Conservation (phyloP, 2,329 filamentous ascomycete species). For the Dothiorella sarmentorum region DNA sequence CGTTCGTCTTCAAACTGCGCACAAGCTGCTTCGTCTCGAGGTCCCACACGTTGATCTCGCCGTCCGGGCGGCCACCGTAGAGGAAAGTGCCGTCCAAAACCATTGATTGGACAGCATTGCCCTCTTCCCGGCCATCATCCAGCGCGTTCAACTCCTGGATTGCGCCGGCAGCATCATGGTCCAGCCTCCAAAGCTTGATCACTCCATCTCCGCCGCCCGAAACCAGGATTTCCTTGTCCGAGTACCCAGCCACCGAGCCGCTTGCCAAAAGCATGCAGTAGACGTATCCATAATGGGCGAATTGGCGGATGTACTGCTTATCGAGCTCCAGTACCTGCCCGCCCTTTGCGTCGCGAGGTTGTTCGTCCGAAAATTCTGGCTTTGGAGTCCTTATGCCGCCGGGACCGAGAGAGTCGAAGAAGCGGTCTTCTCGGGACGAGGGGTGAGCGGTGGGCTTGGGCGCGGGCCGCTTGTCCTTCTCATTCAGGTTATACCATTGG, state of each 20-base stretch:
- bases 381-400: constrained; percentile 76
- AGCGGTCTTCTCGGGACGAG: constrained; percentile 74
- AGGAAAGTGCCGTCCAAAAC: constrained; percentile 87
- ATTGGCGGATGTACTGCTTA: constrained; percentile 74
- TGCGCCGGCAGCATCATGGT: constrained; percentile 55
- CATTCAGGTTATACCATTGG: constrained; percentile 80
- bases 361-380: constrained; percentile 55
- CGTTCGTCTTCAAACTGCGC: constrained; percentile 76
- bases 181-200: constrained; percentile 87
- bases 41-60: constrained; percentile 94
- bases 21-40: constrained; percentile 89
- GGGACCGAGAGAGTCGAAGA: constrained; percentile 88
- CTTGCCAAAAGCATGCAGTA: constrained; percentile 90
- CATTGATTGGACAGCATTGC: constrained; percentile 69
- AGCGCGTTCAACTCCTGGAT: constrained; percentile 68
- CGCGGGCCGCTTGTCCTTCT: constrained; percentile 57
- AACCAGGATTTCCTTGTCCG: constrained; percentile 75
- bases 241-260: constrained; percentile 55
- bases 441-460: constrained; percentile 68
- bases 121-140: constrained; percentile 56
- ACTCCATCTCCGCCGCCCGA: constrained; percentile 91
- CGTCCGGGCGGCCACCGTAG: constrained; percentile 83
- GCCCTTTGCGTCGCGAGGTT: constrained; percentile 50
- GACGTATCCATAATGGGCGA: constrained; percentile 92
- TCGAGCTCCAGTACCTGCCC: constrained; percentile 76